Evolutionary conservation across 257 asterid species (phyloP).

Genomic region (Ajuga chamaepitys): DNA sequence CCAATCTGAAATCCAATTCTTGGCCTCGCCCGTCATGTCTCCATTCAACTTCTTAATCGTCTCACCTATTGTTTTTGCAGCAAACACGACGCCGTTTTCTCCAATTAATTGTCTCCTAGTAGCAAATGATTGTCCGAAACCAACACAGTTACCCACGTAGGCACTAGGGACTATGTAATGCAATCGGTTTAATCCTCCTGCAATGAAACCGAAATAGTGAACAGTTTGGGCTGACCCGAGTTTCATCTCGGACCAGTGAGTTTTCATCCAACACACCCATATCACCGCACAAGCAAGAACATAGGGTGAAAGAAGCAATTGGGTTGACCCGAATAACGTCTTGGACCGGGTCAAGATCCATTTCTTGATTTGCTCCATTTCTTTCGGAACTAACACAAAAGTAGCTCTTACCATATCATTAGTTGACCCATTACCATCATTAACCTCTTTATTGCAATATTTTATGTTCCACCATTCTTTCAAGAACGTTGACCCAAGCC

Average conservation of each 20-base stretch:
- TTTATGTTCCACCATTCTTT: conserved; percentile 12
- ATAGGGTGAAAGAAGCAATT: conserved; percentile 22
- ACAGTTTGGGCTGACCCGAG: not conserved
- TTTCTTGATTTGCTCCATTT: conserved; percentile 34
- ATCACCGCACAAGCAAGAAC: conserved; percentile 25
- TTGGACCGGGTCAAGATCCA: conserved; percentile 27
- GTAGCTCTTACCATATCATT: conserved; percentile 22
- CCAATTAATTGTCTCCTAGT: conserved; percentile 13
- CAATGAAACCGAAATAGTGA: conserved; percentile 33
- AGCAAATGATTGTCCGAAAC: conserved; percentile 17
- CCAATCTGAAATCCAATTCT: conserved; percentile 38
- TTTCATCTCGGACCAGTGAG: not conserved
- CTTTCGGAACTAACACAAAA: conserved; percentile 23
- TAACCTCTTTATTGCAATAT: not conserved
- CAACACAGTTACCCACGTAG: conserved; percentile 34
- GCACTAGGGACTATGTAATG: conserved; percentile 11
- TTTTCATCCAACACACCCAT: conserved; percentile 39
- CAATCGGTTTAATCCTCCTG: conserved; percentile 32
- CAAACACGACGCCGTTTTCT: conserved; percentile 19
- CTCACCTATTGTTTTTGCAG: conserved; percentile 28
- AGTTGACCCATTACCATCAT: not conserved
- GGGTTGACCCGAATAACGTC: conserved; percentile 27
- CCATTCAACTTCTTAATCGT: conserved; percentile 26
- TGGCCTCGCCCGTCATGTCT: conserved; percentile 17
- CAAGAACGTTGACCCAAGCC: conserved; percentile 17